Evolutionary conservation across 2,329 filamentous ascomycete species (phyloP).

Genomic region (Colletotrichum limetticola): DNA sequence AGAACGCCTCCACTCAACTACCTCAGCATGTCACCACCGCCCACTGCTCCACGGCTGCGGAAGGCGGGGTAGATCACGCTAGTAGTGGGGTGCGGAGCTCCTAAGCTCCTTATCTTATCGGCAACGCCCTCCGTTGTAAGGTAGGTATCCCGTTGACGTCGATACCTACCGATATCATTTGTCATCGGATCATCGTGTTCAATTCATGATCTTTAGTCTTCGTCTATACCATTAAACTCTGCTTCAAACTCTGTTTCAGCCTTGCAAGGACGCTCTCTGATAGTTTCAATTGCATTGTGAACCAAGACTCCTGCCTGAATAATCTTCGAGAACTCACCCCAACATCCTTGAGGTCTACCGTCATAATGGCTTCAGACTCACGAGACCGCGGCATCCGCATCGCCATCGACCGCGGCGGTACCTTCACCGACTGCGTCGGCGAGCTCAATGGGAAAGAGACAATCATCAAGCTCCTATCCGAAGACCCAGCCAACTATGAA

Average conservation of each 20-base stretch:
- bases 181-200: slow-evolving; percentile 9
- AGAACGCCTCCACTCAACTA: not conserved
- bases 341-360: not conserved
- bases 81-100: slow-evolving; percentile 32
- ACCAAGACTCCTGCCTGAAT: not conserved
- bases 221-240: not conserved
- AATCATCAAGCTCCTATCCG: slow-evolving; percentile 88
- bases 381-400: slow-evolving; percentile 74
- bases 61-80: slow-evolving; percentile 29
- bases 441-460: slow-evolving; percentile 83
- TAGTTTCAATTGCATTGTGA: not conserved
- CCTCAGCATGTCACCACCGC: not conserved
- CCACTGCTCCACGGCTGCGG: not conserved
- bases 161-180: slow-evolving; percentile 2
- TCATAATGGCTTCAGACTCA: slow-evolving; percentile 47
- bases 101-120: slow-evolving; percentile 30
- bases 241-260: not conserved
- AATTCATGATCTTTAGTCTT: not conserved
- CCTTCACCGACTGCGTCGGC: slow-evolving; percentile 92
- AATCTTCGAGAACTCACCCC: not conserved
- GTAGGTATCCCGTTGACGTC: not conserved
- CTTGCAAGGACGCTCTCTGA: not conserved
- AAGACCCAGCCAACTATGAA: slow-evolving; percentile 89
- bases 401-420: slow-evolving; percentile 84
- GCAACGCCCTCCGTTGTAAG: not conserved